phyloP scores from a whole-genome alignment of 352 stramenopile species.

The Phytophthora parvispora region DNA sequence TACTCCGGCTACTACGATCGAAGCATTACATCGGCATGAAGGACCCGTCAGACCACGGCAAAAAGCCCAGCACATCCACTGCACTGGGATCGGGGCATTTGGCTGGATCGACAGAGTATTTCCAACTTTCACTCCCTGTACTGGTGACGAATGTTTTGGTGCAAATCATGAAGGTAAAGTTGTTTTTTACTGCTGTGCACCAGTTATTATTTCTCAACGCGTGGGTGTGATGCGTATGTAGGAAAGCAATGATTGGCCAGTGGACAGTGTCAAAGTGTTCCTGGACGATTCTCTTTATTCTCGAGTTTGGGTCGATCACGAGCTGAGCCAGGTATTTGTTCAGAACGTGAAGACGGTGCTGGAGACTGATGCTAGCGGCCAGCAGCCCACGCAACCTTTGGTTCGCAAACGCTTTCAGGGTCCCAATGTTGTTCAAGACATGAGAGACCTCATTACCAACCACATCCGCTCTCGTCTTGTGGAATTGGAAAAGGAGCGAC shows the following conservation, averaged over 20 bases:
- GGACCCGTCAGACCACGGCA: slow-evolving; percentile 39
- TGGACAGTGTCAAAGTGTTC: slow-evolving; percentile 91
- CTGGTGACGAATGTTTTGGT: slow-evolving; percentile 80
- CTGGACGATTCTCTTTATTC: slow-evolving; percentile 85
- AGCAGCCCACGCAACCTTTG: slow-evolving; percentile 27
- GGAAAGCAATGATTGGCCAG: slow-evolving; percentile 65
- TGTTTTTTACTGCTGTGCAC: neutral
- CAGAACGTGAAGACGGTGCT: slow-evolving; percentile 85
- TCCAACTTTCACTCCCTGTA: slow-evolving; percentile 75
- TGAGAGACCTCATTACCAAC: slow-evolving; percentile 75
- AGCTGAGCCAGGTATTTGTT: slow-evolving; percentile 83
- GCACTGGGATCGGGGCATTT: slow-evolving; percentile 29
- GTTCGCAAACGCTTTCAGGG: slow-evolving; percentile 62
- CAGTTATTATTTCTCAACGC: neutral
- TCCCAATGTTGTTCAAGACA: slow-evolving; percentile 47
- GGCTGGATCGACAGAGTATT: slow-evolving; percentile 36
- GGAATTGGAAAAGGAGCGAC: slow-evolving; percentile 79
- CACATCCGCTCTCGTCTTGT: slow-evolving; percentile 69
- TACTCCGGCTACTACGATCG: slow-evolving; percentile 81
- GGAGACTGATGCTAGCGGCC: slow-evolving; percentile 18
- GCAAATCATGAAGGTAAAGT: slow-evolving; percentile 66
- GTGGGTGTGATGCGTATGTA: slow-evolving; percentile 13
- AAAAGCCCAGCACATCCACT: slow-evolving; percentile 29
- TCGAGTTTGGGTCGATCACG: slow-evolving; percentile 88
- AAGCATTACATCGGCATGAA: slow-evolving; percentile 80